Conservation (phyloP, 1,284 basidiomycete genomes). For the Pyrrhoderma noxium region DNA sequence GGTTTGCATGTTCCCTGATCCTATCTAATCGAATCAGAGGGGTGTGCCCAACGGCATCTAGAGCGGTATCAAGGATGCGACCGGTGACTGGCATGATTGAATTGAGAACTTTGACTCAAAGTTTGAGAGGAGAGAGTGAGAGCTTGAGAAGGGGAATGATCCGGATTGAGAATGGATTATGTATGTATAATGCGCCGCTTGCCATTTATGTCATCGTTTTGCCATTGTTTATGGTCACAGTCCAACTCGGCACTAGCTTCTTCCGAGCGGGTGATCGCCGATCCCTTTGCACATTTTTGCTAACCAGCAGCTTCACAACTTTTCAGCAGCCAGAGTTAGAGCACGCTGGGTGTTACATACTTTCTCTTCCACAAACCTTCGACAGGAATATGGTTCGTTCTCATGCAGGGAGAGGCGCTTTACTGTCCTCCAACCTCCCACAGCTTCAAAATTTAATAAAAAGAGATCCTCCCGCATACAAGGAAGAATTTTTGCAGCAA, state of each 20-base stretch:
- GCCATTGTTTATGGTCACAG: background rate
- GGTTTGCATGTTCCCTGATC: slow-evolving; percentile 64
- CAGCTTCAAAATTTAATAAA: slow-evolving; percentile 96
- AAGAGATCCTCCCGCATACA: slow-evolving; percentile 85
- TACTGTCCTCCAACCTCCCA: slow-evolving; percentile 65
- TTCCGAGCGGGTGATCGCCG: background rate
- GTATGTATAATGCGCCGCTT: background rate
- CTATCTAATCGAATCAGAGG: slow-evolving; percentile 85
- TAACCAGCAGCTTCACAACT: no score
- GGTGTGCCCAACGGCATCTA: slow-evolving; percentile 85
- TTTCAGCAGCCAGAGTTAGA: no score
- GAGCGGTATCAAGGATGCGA: slow-evolving; percentile 65
- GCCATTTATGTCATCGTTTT: background rate
- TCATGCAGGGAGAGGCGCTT: slow-evolving; percentile 37
- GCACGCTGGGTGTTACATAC: no score
- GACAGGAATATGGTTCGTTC: slow-evolving; percentile 12
- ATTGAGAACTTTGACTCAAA: background rate
- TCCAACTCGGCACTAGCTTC: background rate
- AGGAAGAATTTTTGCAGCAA: slow-evolving; percentile 97
- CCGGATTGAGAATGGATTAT: background rate
- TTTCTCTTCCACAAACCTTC: no score
- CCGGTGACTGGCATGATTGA: slow-evolving; percentile 17
- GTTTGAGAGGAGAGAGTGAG: background rate
- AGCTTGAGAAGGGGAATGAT: background rate
- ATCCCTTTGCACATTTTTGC: no score